Percentiles rank a stretch among this genome's conserved stretches.
Evolutionary conservation across 2,329 filamentous ascomycete genomes (phyloP).

Genomic region (Cercospora janseana): DNA sequence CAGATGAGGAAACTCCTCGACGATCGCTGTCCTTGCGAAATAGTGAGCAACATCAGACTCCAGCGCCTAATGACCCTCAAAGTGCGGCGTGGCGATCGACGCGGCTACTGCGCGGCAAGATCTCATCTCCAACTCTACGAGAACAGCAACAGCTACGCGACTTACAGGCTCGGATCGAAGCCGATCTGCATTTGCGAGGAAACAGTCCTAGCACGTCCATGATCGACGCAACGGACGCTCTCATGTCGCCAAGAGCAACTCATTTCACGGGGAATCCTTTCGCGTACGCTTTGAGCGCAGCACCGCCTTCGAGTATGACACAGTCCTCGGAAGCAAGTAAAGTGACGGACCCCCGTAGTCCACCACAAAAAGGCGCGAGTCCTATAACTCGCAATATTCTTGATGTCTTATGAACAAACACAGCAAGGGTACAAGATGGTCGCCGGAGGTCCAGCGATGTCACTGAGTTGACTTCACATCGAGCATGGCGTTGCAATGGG

Average conservation of each 20-base stretch:
- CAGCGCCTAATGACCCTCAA: background rate
- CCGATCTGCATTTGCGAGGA: constrained; percentile 25
- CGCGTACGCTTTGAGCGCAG: constrained; percentile 42
- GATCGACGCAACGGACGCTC: constrained; percentile 45
- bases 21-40: constrained; percentile 27
- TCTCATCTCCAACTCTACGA: constrained; percentile 37
- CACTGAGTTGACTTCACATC: background rate
- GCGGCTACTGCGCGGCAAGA: constrained; percentile 31
- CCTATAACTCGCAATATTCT: constrained; percentile 77
- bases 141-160: constrained; percentile 37
- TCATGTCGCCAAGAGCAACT: constrained; percentile 70
- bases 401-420: constrained; percentile 61
- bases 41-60: constrained; percentile 6
- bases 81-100: background rate
- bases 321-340: constrained; percentile 55
- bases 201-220: constrained; percentile 1
- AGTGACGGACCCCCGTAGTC: constrained; percentile 66
- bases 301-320: constrained; percentile 33
- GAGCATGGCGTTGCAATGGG: constrained; percentile 9
- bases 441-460: constrained; percentile 18
- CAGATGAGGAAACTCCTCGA: constrained; percentile 27
- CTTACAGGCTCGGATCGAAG: constrained; percentile 36
- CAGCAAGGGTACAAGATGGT: constrained; percentile 18
- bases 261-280: constrained; percentile 70
- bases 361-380: constrained; percentile 69